These are phyloP conservation scores for Trichoderma hamatum DNA, from an alignment of 2,329 filamentous ascomycete species.

Conservation along the genomic window DNA sequence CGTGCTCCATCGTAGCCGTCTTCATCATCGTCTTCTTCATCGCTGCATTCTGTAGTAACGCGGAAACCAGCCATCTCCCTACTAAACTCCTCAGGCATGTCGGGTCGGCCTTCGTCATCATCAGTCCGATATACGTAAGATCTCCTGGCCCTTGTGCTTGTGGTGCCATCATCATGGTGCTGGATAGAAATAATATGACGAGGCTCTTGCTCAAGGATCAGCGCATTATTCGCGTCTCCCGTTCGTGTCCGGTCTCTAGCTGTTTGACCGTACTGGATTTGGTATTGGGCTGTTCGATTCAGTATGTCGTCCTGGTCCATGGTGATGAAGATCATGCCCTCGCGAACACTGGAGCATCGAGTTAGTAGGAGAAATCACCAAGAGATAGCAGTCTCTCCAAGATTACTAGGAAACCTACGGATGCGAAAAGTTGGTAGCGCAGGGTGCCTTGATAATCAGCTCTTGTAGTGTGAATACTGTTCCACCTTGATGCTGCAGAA, in stretches of 20 bases:
- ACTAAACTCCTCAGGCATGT: conserved; percentile 61
- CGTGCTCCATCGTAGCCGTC: conserved; percentile 33
- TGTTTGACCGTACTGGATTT: conserved; percentile 63
- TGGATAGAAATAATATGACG: conserved; percentile 54
- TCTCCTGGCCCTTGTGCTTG: conserved; percentile 51
- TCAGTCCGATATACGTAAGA: conserved; percentile 46
- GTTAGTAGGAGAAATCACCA: conserved; percentile 34
- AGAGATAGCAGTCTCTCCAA: neutral
- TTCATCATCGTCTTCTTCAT: conserved; percentile 57
- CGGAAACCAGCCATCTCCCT: conserved; percentile 52
- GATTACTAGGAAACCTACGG: conserved; percentile 63
- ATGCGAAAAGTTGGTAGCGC: conserved; percentile 73
- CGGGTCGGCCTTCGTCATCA: conserved; percentile 52
- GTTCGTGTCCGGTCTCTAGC: conserved; percentile 29
- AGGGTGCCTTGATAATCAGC: conserved; percentile 84
- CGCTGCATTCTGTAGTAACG: conserved; percentile 63
- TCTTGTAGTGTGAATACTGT: conserved; percentile 83
- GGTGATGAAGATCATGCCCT: conserved; percentile 88
- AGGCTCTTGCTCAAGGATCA: conserved; percentile 29
- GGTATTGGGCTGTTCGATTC: conserved; percentile 71
- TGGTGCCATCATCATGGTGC: conserved; percentile 56
- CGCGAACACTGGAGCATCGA: conserved; percentile 66
- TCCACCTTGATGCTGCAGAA: conserved; percentile 78
- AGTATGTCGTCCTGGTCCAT: conserved; percentile 82
- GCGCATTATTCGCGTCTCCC: conserved; percentile 30